Evolutionary conservation across 306 rosid genomes (phyloP).

Genomic region (Acacia melanoxylon): DNA sequence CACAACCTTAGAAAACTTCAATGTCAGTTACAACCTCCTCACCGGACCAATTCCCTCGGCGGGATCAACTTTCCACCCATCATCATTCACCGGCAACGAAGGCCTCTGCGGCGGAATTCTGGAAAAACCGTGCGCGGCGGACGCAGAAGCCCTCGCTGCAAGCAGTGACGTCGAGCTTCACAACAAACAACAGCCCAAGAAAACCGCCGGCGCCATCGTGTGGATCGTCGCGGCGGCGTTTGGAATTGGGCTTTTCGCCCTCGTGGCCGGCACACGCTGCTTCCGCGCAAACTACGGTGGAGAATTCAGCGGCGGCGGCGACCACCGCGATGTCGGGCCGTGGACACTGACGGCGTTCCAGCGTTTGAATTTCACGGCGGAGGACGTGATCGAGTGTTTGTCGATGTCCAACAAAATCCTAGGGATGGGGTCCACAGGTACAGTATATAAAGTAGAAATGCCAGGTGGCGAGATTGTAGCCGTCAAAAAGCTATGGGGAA

Average conservation of each 20-base stretch:
- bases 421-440: conserved; percentile 93
- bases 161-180: conserved; percentile 36
- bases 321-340: conserved; percentile 56
- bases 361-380: conserved; percentile 86
- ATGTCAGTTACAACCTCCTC: conserved; percentile 71
- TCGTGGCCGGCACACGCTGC: conserved; percentile 84
- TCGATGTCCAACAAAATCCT: conserved; percentile 68
- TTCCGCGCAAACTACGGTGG: conserved; percentile 70
- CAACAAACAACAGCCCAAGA: conserved; percentile 54
- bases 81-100: conserved; percentile 76
- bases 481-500: conserved; percentile 84
- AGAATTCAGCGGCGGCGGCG: conserved; percentile 31
- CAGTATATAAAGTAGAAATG: conserved; percentile 84
- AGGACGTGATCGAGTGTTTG: conserved; percentile 77
- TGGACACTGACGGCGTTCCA: conserved; percentile 92
- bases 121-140: conserved; percentile 61
- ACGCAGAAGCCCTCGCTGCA: conserved; percentile 36
- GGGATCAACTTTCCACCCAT: conserved; percentile 66
- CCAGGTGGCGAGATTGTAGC: conserved; percentile 96
- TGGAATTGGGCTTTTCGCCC: conserved; percentile 78
- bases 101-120: conserved; percentile 72
- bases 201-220: conserved; percentile 78
- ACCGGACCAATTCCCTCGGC: conserved; percentile 79
- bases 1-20: conserved; percentile 68
- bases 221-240: conserved; percentile 93